A percentile compares a stretch with the other conserved stretches of the same genome.
Evolutionary conservation across 495 filamentous ascomycete species (phyloP).

Genomic region (Aspergillus indologenus): DNA sequence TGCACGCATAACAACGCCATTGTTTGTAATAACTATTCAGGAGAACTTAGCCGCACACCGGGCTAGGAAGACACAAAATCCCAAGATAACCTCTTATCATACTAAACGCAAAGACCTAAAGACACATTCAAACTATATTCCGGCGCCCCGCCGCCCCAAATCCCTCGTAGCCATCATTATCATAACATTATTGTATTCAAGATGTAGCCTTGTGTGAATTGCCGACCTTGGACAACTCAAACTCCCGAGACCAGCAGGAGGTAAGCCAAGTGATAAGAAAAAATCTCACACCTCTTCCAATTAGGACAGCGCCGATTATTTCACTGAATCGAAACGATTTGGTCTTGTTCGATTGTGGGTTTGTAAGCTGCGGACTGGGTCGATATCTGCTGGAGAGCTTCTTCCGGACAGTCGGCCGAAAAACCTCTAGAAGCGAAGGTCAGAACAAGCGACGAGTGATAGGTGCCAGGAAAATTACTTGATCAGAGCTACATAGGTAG

Average conservation of each 20-base stretch:
- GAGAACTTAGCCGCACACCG: background rate
- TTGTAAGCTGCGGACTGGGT: conserved; percentile 60
- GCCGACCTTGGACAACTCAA: background rate
- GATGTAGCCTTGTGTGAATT: background rate
- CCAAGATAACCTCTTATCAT: background rate
- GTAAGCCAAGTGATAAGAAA: background rate
- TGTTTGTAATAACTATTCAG: background rate
- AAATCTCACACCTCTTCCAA: background rate
- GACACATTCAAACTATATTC: background rate
- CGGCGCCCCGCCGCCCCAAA: too few relatives aligned
- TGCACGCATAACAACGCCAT: background rate
- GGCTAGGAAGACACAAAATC: background rate
- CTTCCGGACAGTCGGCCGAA: conserved; percentile 65
- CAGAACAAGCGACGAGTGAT: conserved; percentile 13
- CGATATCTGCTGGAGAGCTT: conserved; percentile 66
- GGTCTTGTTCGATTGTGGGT: conserved; percentile 73
- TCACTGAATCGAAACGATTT: conserved; percentile 48
- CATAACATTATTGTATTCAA: background rate
- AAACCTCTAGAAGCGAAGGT: conserved; percentile 58
- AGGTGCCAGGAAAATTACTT: conserved; percentile 33
- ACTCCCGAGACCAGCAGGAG: conserved; percentile 1
- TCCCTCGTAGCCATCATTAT: background rate
- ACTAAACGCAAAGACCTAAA: background rate
- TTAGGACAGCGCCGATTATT: background rate
- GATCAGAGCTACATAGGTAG: conserved; percentile 42